phyloP scores from a whole-genome alignment of 2,329 filamentous ascomycete species.

The Scopulariopsis brevicaulis region DNA sequence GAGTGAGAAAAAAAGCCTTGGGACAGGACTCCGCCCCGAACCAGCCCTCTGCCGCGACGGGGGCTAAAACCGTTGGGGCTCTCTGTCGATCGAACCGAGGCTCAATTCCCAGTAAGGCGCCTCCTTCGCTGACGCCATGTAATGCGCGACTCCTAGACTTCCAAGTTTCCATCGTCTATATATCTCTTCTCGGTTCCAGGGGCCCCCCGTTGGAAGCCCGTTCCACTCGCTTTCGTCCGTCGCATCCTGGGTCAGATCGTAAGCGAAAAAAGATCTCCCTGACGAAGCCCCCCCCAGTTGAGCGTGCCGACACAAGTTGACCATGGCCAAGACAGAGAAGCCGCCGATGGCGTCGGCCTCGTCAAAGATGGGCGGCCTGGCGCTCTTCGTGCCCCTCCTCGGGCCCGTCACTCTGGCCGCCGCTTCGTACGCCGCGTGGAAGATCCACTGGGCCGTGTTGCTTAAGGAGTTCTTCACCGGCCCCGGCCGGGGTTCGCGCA shows the following conservation, averaged over 20 bases:
- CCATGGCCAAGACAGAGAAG: slow-evolving; percentile 6
- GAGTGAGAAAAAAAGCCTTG: not conserved
- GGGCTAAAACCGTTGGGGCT: not conserved
- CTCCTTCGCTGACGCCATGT: not conserved
- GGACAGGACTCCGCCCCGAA: not conserved
- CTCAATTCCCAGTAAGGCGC: not conserved
- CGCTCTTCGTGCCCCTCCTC: slow-evolving; percentile 20
- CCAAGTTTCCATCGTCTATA: not conserved
- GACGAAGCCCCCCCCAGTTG: not conserved
- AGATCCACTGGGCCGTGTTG: slow-evolving; percentile 26
- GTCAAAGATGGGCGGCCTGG: slow-evolving; percentile 21
- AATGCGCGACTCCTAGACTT: not conserved
- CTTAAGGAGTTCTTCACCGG: slow-evolving; percentile 37
- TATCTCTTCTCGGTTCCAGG: not conserved
- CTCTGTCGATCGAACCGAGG: not conserved
- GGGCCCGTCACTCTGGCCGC: slow-evolving; percentile 28
- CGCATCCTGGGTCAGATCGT: not conserved
- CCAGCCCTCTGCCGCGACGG: not conserved
- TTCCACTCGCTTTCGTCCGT: not conserved
- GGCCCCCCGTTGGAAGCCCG: not conserved
- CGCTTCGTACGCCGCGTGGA: slow-evolving; percentile 33
- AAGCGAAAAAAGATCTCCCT: not conserved
- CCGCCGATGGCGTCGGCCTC: slow-evolving; percentile 16
- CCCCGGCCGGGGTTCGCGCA: slow-evolving; percentile 39
- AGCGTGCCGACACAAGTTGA: slow-evolving; percentile 11